Evolutionary conservation across 208 protist species (phyloP).

Genomic region (Leishmania aethiopica): DNA sequence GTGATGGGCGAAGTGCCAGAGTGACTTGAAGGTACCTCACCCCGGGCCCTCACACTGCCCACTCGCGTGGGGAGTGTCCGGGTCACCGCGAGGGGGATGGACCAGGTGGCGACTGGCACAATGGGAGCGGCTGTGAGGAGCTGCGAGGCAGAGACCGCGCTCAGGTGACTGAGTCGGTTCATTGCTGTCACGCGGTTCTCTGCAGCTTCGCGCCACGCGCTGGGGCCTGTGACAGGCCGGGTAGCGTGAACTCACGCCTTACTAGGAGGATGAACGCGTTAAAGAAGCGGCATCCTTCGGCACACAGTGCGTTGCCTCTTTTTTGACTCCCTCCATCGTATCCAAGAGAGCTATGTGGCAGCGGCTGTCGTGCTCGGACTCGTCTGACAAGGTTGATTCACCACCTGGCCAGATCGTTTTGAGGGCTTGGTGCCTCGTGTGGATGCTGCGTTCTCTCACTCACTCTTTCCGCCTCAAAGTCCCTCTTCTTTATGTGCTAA

Average conservation of each 20-base stretch:
- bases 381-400: not conserved
- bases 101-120: not conserved
- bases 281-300: not conserved
- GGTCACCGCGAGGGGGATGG: too few species aligned
- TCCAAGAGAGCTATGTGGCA: not conserved
- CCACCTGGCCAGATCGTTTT: not conserved
- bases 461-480: not conserved
- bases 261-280: not conserved
- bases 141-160: not conserved
- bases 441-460: not conserved
- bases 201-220: not conserved
- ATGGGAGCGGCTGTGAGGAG: not conserved
- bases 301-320: not conserved
- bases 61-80: not conserved
- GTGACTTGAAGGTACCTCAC: too few species aligned
- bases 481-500: not conserved
- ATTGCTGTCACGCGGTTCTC: not conserved
- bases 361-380: not conserved
- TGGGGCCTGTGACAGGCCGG: not conserved
- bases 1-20: too few species aligned
- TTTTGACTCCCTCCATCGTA: not conserved
- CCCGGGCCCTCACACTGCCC: too few species aligned
- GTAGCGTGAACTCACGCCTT: not conserved
- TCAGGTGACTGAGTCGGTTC: not conserved
- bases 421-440: not conserved